Evolutionary conservation across 441 rosid genomes (phyloP).

Genomic region (Flueggea neowawraea): DNA sequence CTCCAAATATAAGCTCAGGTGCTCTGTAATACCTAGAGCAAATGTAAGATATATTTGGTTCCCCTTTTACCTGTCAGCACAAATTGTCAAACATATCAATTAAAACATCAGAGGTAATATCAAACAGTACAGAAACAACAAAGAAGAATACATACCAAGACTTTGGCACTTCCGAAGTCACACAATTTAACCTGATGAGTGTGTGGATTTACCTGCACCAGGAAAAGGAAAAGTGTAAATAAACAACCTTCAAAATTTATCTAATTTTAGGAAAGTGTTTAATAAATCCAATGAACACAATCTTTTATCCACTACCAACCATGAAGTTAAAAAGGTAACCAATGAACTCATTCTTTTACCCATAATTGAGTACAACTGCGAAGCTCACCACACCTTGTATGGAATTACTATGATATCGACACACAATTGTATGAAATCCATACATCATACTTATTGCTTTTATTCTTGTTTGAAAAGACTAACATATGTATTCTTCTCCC

Average conservation of each 20-base stretch:
- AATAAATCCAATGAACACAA: too few relatives aligned
- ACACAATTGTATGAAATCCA: too few relatives aligned
- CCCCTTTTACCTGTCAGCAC: slow-evolving; percentile 80
- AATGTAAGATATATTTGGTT: slow-evolving; percentile 94
- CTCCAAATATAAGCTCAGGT: slow-evolving; percentile 97
- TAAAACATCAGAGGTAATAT: not conserved
- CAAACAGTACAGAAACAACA: not conserved
- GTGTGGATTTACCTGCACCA: slow-evolving; percentile 84
- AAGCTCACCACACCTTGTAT: too few relatives aligned
- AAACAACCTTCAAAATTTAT: not conserved
- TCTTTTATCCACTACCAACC: too few relatives aligned
- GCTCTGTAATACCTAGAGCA: slow-evolving; percentile 98
- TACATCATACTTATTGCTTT: too few relatives aligned
- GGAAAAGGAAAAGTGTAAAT: slow-evolving; percentile 4
- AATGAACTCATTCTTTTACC: too few relatives aligned
- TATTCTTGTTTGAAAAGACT: too few relatives aligned
- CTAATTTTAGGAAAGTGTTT: not conserved
- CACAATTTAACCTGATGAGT: slow-evolving; percentile 97
- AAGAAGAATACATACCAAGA: slow-evolving; percentile 49
- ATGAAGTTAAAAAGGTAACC: too few relatives aligned
- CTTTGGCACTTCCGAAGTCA: slow-evolving; percentile 98
- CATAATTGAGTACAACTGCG: too few relatives aligned
- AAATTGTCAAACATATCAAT: slow-evolving; percentile 8
- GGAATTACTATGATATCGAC: too few relatives aligned
- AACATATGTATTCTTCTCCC: too few relatives aligned